Base-by-base conservation (phyloP, 176 grass and related monocot genomes). In the Carex scoparia region DNA sequence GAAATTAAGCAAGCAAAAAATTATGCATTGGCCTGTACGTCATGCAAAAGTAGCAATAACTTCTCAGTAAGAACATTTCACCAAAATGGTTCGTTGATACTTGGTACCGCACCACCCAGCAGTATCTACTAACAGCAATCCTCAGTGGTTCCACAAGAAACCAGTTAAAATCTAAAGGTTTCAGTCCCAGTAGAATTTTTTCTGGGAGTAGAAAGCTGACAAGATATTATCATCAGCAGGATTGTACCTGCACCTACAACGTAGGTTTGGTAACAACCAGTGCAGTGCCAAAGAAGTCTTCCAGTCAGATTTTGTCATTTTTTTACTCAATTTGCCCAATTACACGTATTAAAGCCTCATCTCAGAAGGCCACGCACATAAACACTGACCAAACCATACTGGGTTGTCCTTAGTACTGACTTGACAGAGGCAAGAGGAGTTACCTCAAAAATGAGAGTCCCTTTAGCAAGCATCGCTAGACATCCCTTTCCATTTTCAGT, bases 391-490 rank as follows among this genome's bases (percentile, higher is more conserved):
- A 86, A 77, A 86, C 28, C 63, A 84, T 86, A 65, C 35, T 85
- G 28, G 70, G 51, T 18, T 71, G 54, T 0, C 16, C 65, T 64
- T 81, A 84, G 71, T 79, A 79, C n/a, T 44, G 32, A 84, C 82
- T 79, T 69, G 71, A 61, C 65, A 81, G 77, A 40, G 73, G 44
- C 63, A 49, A 79, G 12, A 79, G 66, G 31, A 70, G 67, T 77
- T 93, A 98, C 95, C 93, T 98, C 95, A 87, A 93, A 98, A 84
- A 98, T 87, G 44, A 98, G 87, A 88, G 75, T 90, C 85, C 89
- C 90, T 88, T 93, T 89, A 14, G 86, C 91, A 88, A 98, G 86
- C 95, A 98, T 94, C 60, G 89, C 95, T 69, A 92, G 84, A 86
- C 89, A 98, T 27, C 95, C 95, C 79, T 89, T 98, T 88, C 91